A percentile compares a stretch with the other conserved stretches of the same genome.
phyloP scores from a whole-genome alignment of 768 basidiomycete species.

The Trametes punicea region DNA sequence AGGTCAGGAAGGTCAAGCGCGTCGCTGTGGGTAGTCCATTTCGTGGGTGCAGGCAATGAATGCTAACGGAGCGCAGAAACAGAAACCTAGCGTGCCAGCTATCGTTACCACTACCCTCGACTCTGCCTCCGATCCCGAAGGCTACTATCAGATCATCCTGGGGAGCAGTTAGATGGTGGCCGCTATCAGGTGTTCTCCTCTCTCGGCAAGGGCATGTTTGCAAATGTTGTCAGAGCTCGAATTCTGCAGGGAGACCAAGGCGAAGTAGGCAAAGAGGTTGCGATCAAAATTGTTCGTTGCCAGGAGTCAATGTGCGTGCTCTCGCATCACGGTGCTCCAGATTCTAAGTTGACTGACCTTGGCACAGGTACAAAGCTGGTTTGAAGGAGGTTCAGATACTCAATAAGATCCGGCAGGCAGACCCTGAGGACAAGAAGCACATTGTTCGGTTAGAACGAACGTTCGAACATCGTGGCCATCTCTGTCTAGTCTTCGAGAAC shows the following conservation, averaged over 20 bases:
- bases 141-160: constrained; percentile 91
- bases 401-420: constrained; percentile 80
- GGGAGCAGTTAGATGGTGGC: constrained; percentile 93
- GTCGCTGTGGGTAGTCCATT: constrained; percentile 41
- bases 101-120: constrained; percentile 79
- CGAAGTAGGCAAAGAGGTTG: constrained; percentile 71
- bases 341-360: constrained; percentile 2
- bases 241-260: constrained; percentile 62
- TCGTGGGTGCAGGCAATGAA: not conserved
- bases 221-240: constrained; percentile 90
- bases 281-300: constrained; percentile 93
- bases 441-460: constrained; percentile 88
- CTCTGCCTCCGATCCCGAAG: constrained; percentile 90
- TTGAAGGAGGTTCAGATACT: constrained; percentile 89
- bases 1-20: constrained; percentile 55
- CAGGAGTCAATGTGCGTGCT: constrained; percentile 94
- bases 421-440: constrained; percentile 97
- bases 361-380: constrained; percentile 86
- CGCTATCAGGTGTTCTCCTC: constrained; percentile 93
- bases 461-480: constrained; percentile 95
- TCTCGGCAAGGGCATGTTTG: constrained; percentile 99
- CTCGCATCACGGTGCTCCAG: not conserved
- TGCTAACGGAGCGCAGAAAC: constrained; percentile 34
- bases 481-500: constrained; percentile 94
- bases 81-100: constrained; percentile 55